Conservation (phyloP, 768 basidiomycete species). For the Lyophyllum atratum region DNA sequence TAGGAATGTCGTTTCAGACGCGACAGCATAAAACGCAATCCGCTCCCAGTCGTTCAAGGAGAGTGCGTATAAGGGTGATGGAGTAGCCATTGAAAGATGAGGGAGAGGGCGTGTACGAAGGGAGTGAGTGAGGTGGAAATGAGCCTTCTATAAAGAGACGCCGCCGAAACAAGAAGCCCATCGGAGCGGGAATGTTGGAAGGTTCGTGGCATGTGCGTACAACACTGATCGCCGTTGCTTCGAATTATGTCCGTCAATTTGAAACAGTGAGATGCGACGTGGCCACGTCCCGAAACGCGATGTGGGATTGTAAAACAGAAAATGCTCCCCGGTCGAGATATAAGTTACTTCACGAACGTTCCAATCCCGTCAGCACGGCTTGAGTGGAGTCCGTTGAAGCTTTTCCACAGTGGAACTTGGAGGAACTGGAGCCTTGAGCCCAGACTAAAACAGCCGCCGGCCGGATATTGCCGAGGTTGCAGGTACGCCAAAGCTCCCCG, state of each 20-base stretch:
- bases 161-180: constrained; percentile 3
- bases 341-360: neutral
- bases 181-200: constrained; percentile 13
- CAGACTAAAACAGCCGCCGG: neutral
- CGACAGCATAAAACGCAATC: constrained; percentile 42
- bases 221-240: constrained; percentile 19
- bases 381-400: neutral
- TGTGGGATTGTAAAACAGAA: neutral
- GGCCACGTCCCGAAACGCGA: neutral
- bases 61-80: constrained; percentile 19
- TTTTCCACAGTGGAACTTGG: neutral
- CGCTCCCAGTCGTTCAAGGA: constrained; percentile 36
- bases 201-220: constrained; percentile 8
- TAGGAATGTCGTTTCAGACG: constrained; percentile 31
- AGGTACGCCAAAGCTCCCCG: neutral
- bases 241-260: constrained; percentile 10
- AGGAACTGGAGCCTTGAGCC: neutral
- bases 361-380: neutral
- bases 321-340: neutral
- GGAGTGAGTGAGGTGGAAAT: constrained; percentile 2
- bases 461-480: neutral
- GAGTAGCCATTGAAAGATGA: constrained; percentile 12
- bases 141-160: neutral
- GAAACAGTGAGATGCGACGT: constrained; percentile 3
- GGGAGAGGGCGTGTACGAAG: constrained; percentile 9